A percentile compares a stretch with the other conserved stretches of the same genome.
phyloP scores from a whole-genome alignment of 768 basidiomycete species.

The Phanerochaete carnosa region DNA sequence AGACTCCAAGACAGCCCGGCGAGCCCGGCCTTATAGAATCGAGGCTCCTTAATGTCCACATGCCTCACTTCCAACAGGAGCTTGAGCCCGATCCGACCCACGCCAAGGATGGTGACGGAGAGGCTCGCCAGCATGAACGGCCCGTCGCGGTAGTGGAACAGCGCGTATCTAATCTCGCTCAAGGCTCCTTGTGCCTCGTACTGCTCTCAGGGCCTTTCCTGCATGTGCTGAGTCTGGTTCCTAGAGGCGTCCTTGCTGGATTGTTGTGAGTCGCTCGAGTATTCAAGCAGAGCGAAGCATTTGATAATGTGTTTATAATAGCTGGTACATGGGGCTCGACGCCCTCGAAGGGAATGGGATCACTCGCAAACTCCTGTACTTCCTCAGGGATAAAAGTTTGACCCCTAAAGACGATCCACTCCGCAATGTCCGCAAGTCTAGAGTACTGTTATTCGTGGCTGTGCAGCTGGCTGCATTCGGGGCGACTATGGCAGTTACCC shows the following conservation, averaged over 20 bases:
- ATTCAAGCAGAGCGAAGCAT: too few species aligned
- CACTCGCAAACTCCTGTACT: constrained; percentile 74
- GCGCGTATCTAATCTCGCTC: constrained; percentile 85
- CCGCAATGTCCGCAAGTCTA: constrained; percentile 65
- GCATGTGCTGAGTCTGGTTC: constrained; percentile 75
- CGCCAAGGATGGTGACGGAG: constrained; percentile 20
- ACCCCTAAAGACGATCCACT: constrained; percentile 70
- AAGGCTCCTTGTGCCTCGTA: constrained; percentile 76
- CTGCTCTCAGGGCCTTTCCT: constrained; percentile 81
- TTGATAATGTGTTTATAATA: too few species aligned
- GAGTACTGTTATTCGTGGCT: constrained; percentile 66
- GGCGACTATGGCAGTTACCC: constrained; percentile 85
- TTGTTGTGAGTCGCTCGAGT: constrained; percentile 62
- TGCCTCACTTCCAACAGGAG: constrained; percentile 14
- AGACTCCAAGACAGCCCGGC: not conserved
- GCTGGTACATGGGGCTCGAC: constrained; percentile 92
- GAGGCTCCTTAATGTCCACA: constrained; percentile 8
- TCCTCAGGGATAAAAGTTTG: constrained; percentile 67
- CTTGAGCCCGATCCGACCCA: constrained; percentile 25
- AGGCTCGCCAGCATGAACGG: constrained; percentile 38
- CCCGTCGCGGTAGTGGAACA: constrained; percentile 85
- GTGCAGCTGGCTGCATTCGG: constrained; percentile 85
- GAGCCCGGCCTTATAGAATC: constrained; percentile 1
- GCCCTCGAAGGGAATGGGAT: constrained; percentile 82
- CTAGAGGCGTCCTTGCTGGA: constrained; percentile 79